Percentiles rank a stretch among this genome's conserved stretches.
phyloP scores from a whole-genome alignment of 768 basidiomycete species.

The Saitozyma sp. region DNA sequence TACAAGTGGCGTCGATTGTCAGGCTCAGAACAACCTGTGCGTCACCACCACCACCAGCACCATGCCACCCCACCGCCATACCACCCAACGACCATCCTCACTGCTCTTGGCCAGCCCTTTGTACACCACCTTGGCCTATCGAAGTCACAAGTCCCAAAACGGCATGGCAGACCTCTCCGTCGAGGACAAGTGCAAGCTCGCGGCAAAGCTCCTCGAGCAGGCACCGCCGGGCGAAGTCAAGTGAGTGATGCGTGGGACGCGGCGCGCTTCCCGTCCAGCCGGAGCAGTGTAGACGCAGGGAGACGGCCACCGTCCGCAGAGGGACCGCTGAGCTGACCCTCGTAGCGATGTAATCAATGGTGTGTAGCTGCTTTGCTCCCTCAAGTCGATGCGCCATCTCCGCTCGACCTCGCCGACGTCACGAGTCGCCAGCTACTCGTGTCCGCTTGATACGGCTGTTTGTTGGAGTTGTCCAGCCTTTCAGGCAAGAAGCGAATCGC shows the following conservation, averaged over 20 bases:
- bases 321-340: slow-evolving; percentile 9
- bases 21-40: neutral
- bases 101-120: neutral
- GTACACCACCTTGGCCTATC: neutral
- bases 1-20: neutral
- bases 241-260: slow-evolving; percentile 12
- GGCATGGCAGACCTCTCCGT: slow-evolving; percentile 34
- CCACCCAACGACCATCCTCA: neutral
- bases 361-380: slow-evolving; percentile 39
- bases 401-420: slow-evolving; percentile 9
- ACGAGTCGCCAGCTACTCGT: too few relatives aligned
- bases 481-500: neutral
- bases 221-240: slow-evolving; percentile 95
- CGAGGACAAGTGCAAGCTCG: slow-evolving; percentile 52
- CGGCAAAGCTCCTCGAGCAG: slow-evolving; percentile 77
- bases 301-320: neutral
- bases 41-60: neutral
- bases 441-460: too few relatives aligned
- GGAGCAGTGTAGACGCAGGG: neutral
- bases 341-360: slow-evolving; percentile 79
- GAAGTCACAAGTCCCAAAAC: neutral
- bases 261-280: neutral
- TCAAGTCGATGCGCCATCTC: neutral
- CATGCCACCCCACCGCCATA: too few relatives aligned
- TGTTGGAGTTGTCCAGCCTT: slow-evolving; percentile 5